Percentiles rank a stretch among this genome's conserved stretches.
These are phyloP conservation scores for Phytophthora chlamydospora DNA, from an alignment of 352 stramenopile species.

Conservation along the genomic window DNA sequence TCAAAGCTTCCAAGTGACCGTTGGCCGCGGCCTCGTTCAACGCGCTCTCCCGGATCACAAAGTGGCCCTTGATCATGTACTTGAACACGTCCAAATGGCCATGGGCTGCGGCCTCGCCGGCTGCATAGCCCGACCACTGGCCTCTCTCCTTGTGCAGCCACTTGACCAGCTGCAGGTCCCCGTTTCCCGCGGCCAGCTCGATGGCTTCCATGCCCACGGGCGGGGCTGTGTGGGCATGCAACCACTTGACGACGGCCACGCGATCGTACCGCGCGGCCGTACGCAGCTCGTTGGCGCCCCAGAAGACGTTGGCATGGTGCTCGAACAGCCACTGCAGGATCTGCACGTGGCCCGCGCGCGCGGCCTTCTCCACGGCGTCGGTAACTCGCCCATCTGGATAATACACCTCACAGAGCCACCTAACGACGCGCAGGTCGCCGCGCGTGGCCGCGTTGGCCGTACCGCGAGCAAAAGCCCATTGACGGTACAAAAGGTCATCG, in stretches of 20 bases:
- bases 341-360: slow-evolving; percentile 18
- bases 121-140: slow-evolving; percentile 44
- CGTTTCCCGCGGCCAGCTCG: slow-evolving; percentile 38
- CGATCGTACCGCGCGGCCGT: slow-evolving; percentile 29
- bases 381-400: slow-evolving; percentile 33
- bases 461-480: slow-evolving; percentile 37
- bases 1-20: slow-evolving; percentile 40
- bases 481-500: slow-evolving; percentile 26
- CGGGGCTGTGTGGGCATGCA: slow-evolving; percentile 33
- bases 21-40: slow-evolving; percentile 37
- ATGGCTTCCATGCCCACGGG: slow-evolving; percentile 39
- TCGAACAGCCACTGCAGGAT: slow-evolving; percentile 38
- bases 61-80: slow-evolving; percentile 48
- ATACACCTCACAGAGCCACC: slow-evolving; percentile 35
- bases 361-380: slow-evolving; percentile 34
- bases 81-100: slow-evolving; percentile 45
- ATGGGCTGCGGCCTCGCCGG: slow-evolving; percentile 37
- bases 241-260: slow-evolving; percentile 36
- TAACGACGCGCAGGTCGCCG: slow-evolving; percentile 29
- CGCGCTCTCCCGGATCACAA: slow-evolving; percentile 24
- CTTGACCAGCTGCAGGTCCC: slow-evolving; percentile 41
- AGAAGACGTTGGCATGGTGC: slow-evolving; percentile 32
- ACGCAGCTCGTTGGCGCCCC: slow-evolving; percentile 43
- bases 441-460: slow-evolving; percentile 28
- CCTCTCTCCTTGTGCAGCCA: slow-evolving; percentile 37